A percentile compares a stretch with the other conserved stretches of the same genome.
Evolutionary conservation across 2,329 filamentous ascomycete species (phyloP).

Genomic region (Drechmeria coniospora): DNA sequence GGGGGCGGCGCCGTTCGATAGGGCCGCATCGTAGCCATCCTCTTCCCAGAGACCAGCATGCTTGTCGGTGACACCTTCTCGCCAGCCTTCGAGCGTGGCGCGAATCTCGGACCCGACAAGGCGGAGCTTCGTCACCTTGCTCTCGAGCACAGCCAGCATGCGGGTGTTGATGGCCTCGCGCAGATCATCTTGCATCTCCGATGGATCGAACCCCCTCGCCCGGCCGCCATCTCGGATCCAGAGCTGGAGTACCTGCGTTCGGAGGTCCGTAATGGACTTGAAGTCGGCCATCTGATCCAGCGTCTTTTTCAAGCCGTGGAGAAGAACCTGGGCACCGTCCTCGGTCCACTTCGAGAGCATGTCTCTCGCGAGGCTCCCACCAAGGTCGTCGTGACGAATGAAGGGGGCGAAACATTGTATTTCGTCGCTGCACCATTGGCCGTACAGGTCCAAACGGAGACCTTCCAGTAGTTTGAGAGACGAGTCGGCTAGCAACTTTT

Average conservation of each 20-base stretch:
- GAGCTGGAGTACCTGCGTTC: conserved; percentile 53
- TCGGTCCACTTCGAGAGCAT: conserved; percentile 50
- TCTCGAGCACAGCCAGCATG: conserved; percentile 46
- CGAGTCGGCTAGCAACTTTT: conserved; percentile 56
- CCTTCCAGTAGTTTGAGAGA: conserved; percentile 51
- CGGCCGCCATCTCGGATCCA: conserved; percentile 59
- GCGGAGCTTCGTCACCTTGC: conserved; percentile 47
- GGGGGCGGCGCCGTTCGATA: conserved; percentile 45
- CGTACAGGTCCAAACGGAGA: conserved; percentile 61
- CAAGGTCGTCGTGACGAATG: conserved; percentile 65
- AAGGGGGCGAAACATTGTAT: conserved; percentile 77
- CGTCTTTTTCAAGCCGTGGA: conserved; percentile 45
- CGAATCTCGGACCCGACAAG: conserved; percentile 50
- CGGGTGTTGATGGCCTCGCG: conserved; percentile 54
- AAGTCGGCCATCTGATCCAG: conserved; percentile 49
- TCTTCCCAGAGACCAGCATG: conserved; percentile 51
- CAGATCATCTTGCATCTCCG: conserved; percentile 52
- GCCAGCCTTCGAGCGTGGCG: conserved; percentile 45
- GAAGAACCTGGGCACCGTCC: conserved; percentile 40
- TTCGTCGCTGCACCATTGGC: conserved; percentile 68
- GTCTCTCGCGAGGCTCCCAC: conserved; percentile 41
- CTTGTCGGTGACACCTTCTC: conserved; percentile 32
- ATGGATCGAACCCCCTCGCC: conserved; percentile 50
- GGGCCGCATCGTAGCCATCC: conserved; percentile 47
- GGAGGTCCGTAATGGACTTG: conserved; percentile 50